A percentile compares a stretch with the other conserved stretches of the same genome.
Evolutionary conservation across 257 asterid genomes (phyloP).

Genomic region (Cordia subcordata): DNA sequence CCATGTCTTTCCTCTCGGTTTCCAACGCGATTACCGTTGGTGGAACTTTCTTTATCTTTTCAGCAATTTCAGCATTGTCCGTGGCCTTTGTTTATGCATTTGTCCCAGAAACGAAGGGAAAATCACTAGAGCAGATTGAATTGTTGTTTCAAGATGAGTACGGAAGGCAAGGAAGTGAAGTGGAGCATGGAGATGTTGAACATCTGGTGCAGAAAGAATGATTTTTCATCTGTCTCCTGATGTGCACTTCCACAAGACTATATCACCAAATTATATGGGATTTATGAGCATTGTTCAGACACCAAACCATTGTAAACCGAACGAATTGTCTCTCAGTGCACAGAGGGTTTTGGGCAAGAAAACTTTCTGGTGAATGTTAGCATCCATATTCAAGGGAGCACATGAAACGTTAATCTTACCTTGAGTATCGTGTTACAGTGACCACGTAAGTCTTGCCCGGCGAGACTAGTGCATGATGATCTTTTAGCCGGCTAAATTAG

Average conservation of each 20-base stretch:
- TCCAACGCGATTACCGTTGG: slow-evolving; percentile 57
- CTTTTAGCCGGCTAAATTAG: not conserved
- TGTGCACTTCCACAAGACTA: too few relatives aligned
- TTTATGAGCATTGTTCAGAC: not conserved
- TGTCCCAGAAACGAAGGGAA: slow-evolving; percentile 91
- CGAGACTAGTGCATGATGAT: too few relatives aligned
- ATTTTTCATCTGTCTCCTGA: too few relatives aligned
- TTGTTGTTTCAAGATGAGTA: slow-evolving; percentile 55
- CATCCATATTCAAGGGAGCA: too few relatives aligned
- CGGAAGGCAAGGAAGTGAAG: slow-evolving; percentile 37
- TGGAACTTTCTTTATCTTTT: slow-evolving; percentile 65
- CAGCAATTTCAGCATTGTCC: slow-evolving; percentile 49
- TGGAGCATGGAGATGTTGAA: slow-evolving; percentile 68
- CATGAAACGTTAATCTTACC: too few relatives aligned
- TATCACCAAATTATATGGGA: not conserved
- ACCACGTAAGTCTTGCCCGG: too few relatives aligned
- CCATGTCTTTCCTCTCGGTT: slow-evolving; percentile 89
- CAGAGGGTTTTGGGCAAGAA: not conserved
- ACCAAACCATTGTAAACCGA: not conserved
- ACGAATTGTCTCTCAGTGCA: not conserved
- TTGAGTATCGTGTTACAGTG: too few relatives aligned
- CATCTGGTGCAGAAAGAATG: slow-evolving; percentile 55
- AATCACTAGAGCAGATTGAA: slow-evolving; percentile 85
- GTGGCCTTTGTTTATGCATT: slow-evolving; percentile 54
- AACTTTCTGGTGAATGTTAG: not conserved